Evolutionary conservation across 257 asterid species (phyloP), one percentile per base, ranked within the genome.

Genomic region (Orobanche coerulescens): DNA sequence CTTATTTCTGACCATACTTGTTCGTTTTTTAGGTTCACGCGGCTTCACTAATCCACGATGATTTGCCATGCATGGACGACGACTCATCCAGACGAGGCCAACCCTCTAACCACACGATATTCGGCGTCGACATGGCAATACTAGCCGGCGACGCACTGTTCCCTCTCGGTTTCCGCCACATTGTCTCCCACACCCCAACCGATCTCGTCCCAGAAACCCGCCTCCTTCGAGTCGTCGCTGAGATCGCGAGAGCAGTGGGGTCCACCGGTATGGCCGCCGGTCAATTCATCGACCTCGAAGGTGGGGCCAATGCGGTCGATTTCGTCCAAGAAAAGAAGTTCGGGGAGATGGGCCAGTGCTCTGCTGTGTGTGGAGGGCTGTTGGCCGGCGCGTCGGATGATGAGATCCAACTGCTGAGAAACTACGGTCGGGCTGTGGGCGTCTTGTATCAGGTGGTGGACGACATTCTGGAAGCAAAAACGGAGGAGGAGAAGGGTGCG

Each of bases 241-340:
- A 92, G 85, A 92, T 92, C 11, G 98, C 96, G 7, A 75, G 94
- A 61, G 87, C 98, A 10, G 98, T 91, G 78, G 98, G 98, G 56
- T 88, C 98, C 74, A 88, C 95, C 0, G 96, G 98, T 2, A 91
- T 91, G 98, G 95, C 93, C 33, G 98, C 96, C 0, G 96, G 98
- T 33, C 98, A 91, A 75, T 81, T 91, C 22, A 43, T 88, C 4
- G 98, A 88, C 74, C 90, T 88, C 8, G 96, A 82, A 62, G 94
- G 95, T 26, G 87, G 88, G 13, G 84, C 96, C 13, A 75, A 81
- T 31, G 89, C 82, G 9, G 82, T 91, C 14, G 92, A 81, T 13
- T 86, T 84, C 19, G 85, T 88, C 26, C 93, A 85, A 70, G 93
- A 88, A 57, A 91, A 86, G 80, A 92, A 92, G 70, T 92, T 71